phyloP scores from a whole-genome alignment of 169 alveolate species.

The Eimeria acervulina region DNA sequence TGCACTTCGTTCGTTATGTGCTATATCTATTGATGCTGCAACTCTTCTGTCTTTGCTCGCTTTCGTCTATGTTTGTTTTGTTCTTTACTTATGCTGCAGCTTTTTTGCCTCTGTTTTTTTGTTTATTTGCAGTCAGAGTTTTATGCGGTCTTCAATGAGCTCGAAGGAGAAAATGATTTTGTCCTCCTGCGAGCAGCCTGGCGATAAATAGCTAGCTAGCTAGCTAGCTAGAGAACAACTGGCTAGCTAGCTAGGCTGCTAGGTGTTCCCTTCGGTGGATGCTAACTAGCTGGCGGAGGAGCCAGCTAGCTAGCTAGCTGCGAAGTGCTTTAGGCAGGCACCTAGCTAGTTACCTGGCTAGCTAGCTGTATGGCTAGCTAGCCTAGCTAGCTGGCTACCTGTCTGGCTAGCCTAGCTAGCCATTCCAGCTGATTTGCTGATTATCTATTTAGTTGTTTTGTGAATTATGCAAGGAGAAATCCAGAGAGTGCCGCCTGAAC shows the following conservation, averaged over 20 bases:
- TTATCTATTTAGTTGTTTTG: too few species aligned
- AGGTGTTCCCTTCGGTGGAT: too few species aligned
- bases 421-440: too few species aligned
- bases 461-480: too few species aligned
- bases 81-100: background rate
- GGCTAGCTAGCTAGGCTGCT: background rate
- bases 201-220: conserved; percentile 2
- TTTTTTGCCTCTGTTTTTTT: background rate
- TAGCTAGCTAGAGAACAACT: background rate
- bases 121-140: background rate
- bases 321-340: too few species aligned
- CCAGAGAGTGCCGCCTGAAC: too few species aligned
- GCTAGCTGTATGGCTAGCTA: background rate
- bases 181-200: background rate
- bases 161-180: background rate
- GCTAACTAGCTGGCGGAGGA: too few species aligned
- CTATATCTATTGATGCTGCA: too few species aligned
- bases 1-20: too few species aligned
- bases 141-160: background rate
- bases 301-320: background rate
- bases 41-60: too few species aligned
- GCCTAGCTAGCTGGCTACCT: background rate
- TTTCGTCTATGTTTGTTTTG: background rate
- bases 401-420: background rate
- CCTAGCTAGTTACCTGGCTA: background rate